Conservation (phyloP, 495 filamentous ascomycete genomes). For the Massariosphaeria phaeospora region DNA sequence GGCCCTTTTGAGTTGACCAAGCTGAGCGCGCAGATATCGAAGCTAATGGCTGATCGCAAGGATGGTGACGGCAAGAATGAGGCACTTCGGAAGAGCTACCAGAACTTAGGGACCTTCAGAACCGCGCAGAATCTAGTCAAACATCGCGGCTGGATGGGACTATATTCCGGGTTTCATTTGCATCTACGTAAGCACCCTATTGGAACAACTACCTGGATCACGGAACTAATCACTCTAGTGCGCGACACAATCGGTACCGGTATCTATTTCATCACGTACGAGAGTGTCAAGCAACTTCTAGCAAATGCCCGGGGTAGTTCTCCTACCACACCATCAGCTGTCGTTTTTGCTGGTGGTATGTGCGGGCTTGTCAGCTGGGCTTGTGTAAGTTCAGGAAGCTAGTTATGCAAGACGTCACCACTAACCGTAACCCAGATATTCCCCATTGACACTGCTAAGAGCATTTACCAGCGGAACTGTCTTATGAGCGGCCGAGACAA, state of each 20-base stretch:
- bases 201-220: not conserved
- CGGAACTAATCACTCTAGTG: constrained; percentile 42
- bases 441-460: constrained; percentile 79
- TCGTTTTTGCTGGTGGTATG: constrained; percentile 67
- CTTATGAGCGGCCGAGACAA: constrained; percentile 61
- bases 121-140: constrained; percentile 74
- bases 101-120: constrained; percentile 73
- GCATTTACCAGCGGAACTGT: constrained; percentile 74
- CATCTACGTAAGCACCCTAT: constrained; percentile 60
- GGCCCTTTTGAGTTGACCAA: constrained; percentile 94
- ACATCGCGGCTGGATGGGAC: constrained; percentile 67
- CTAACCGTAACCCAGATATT: constrained; percentile 48
- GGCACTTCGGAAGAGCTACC: constrained; percentile 60
- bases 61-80: constrained; percentile 52
- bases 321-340: constrained; percentile 66
- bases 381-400: constrained; percentile 50
- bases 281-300: constrained; percentile 79
- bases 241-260: constrained; percentile 85
- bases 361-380: constrained; percentile 81
- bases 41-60: constrained; percentile 68
- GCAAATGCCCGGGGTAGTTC: constrained; percentile 65
- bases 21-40: constrained; percentile 81
- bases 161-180: constrained; percentile 82
- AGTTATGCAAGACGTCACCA: not conserved
- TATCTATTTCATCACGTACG: constrained; percentile 89